These are phyloP conservation scores for Suillus alpinus DNA, from an alignment of 768 basidiomycete genomes.

Conservation along the genomic window DNA sequence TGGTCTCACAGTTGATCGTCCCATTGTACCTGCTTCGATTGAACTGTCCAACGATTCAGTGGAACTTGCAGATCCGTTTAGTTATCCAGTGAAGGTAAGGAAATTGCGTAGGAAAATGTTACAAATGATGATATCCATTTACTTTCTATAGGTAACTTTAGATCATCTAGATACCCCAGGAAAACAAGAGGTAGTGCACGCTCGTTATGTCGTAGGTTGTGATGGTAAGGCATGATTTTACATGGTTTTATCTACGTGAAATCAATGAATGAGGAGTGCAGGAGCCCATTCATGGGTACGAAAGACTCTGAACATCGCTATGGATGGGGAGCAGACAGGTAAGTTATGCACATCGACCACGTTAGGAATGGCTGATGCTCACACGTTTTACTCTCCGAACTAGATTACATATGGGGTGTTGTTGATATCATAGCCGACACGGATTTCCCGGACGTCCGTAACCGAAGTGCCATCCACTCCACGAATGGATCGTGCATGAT, in stretches of 20 bases:
- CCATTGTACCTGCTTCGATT: slow-evolving; percentile 28
- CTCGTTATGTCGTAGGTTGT: slow-evolving; percentile 35
- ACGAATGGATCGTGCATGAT: slow-evolving; percentile 66
- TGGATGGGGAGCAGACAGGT: slow-evolving; percentile 50
- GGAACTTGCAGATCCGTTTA: slow-evolving; percentile 29
- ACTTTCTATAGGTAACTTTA: slow-evolving; percentile 7
- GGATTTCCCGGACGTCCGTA: slow-evolving; percentile 74
- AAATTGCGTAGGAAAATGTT: neutral
- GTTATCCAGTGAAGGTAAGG: slow-evolving; percentile 31
- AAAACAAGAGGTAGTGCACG: slow-evolving; percentile 33
- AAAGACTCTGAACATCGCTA: slow-evolving; percentile 38
- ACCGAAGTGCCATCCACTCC: slow-evolving; percentile 61
- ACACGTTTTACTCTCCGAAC: slow-evolving; percentile 8
- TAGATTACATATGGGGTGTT: slow-evolving; percentile 81
- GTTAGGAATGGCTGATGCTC: neutral
- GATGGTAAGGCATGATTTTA: slow-evolving; percentile 24
- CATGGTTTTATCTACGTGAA: neutral
- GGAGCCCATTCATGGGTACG: slow-evolving; percentile 48
- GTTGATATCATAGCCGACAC: slow-evolving; percentile 67
- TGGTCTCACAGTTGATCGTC: slow-evolving; percentile 34
- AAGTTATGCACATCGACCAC: neutral
- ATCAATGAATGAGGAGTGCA: slow-evolving; percentile 8
- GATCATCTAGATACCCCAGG: slow-evolving; percentile 26
- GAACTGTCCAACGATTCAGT: slow-evolving; percentile 34
- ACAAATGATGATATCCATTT: neutral